Evolutionary conservation across 345 rosid genomes (phyloP), one percentile per base, ranked within the genome.

Genomic region (Eutrema japonicum): DNA sequence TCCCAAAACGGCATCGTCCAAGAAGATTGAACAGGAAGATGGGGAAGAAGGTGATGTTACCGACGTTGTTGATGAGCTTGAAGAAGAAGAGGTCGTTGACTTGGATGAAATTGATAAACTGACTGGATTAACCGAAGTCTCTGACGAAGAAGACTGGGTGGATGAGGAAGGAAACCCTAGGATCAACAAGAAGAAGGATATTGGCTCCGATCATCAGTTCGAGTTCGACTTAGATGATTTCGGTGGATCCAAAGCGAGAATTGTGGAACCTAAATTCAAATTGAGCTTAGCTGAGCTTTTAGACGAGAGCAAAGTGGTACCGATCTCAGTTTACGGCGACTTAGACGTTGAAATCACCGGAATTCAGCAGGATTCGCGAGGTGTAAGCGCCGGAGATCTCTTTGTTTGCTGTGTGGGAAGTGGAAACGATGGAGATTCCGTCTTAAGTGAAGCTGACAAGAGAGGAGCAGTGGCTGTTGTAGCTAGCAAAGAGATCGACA

Each of bases 381-480:
- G 86, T 13, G 96, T 94, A n/a, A 86, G 75, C 64, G 84, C 92
- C 26, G 97, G 98, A 47, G 97, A 91, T 84, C 82, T 94, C 80
- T 91, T 89, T 53, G 95, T 91, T 1, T 94, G 98, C 53, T 87
- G 96, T 64, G 83, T 87, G 4, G 96, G 92, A 73, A 84, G 70
- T 75, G 85, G 70, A 56, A 83, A 82, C 2, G 92, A 88, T 52
- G 94, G 85, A 43, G 89, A 89, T 77, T 81, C 90, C 77, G 85
- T 72, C 73, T 76, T 94, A 80, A 89, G 86, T 36, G 98, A 94
- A 85, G 97, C 97, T 52, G 96, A 91, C 65, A 94, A 91, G 82
- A 89, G 98, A 86, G 97, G 97, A 71, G 97, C 96, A 5, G 95
- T 89, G 78, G 96, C 97, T 0, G 93, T 94, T 53, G 97, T 91